phyloP scores from a whole-genome alignment of 208 protist genomes.

The Lotmaria passim region DNA sequence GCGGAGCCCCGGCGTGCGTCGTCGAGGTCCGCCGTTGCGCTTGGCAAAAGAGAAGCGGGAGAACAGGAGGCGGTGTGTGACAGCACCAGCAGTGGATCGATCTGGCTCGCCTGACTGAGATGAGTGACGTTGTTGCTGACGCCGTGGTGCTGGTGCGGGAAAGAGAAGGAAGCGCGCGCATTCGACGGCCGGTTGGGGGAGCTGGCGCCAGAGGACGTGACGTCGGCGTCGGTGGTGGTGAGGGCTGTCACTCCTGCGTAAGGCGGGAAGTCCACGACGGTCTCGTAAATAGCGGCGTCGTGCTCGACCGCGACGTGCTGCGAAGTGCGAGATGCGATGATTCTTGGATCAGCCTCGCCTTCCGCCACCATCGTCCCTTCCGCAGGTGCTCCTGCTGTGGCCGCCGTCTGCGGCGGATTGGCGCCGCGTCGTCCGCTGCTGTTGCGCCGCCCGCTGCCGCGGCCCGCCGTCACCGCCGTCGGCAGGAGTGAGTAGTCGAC shows the following conservation, averaged over 20 bases:
- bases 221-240: background rate
- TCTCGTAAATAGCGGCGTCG: slow-evolving; percentile 32
- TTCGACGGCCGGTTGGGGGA: slow-evolving; percentile 5
- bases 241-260: slow-evolving; percentile 13
- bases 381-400: background rate
- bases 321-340: slow-evolving; percentile 20
- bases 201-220: background rate
- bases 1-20: background rate
- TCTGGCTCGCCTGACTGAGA: slow-evolving; percentile 12
- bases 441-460: slow-evolving; percentile 13
- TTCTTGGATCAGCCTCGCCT: background rate
- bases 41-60: slow-evolving; percentile 2
- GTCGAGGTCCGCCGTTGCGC: background rate
- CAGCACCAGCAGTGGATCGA: slow-evolving; percentile 59
- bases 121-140: slow-evolving; percentile 5
- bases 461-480: slow-evolving; percentile 19
- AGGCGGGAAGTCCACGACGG: slow-evolving; percentile 19
- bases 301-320: slow-evolving; percentile 33
- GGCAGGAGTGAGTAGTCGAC: slow-evolving; percentile 74
- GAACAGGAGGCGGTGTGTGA: slow-evolving; percentile 30
- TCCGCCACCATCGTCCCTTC: slow-evolving; percentile 6
- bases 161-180: slow-evolving; percentile 11
- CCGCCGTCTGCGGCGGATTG: no score
- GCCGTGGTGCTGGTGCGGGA: slow-evolving; percentile 17
- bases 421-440: no score